Base-by-base conservation (phyloP, 2,329 filamentous ascomycete species). In the Cladophialophora psammophila region DNA sequence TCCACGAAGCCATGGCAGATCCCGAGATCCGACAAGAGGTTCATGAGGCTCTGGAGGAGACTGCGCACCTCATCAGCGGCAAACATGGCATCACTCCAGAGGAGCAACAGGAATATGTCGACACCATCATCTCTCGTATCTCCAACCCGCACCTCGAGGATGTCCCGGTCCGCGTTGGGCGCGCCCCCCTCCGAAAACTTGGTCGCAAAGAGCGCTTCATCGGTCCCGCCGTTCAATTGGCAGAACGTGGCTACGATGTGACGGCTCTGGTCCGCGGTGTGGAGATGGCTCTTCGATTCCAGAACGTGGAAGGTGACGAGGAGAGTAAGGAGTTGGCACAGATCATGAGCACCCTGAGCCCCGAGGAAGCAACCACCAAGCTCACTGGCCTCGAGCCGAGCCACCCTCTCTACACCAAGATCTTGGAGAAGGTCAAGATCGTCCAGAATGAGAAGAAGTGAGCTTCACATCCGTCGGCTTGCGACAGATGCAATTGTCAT, bases 121-220 rank as follows among this genome's bases (percentile, higher is more conserved):
- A 95, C 76, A 94, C 92, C 82, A 99, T 99, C 81, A 88, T 99
- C 78, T 87, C 86, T 74, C 92, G 94, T 75, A 97, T 98, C 80
- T 92, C 92, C 79, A 98, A 98, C 84, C 94, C 93, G 13, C 67
- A 67, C 59, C 71, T 74, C 42, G 92, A 96, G 81, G 94, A 99
- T 80, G 90, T 90, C 12, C 93, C 97, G 40, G 93, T 96, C 84
- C 94, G 95, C 79, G 95, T 99, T 71, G 95, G 94, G 64, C 94
- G 95, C 77, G 94, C 94, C 18, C 95, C 95, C 18, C 84, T 99
- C 68, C 91, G 95, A 78, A 99, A 99, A 86, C 87, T 99, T 38
- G 90, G 90, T 72, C 91, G 94, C 80, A 95, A 96, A 83, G 95
- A 99, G 83, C 93, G 95, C 53, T 97, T 99, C 83, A 90, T 99